phyloP scores from a whole-genome alignment of 2,329 filamentous ascomycete species.

The Trichoderma pleuroti region DNA sequence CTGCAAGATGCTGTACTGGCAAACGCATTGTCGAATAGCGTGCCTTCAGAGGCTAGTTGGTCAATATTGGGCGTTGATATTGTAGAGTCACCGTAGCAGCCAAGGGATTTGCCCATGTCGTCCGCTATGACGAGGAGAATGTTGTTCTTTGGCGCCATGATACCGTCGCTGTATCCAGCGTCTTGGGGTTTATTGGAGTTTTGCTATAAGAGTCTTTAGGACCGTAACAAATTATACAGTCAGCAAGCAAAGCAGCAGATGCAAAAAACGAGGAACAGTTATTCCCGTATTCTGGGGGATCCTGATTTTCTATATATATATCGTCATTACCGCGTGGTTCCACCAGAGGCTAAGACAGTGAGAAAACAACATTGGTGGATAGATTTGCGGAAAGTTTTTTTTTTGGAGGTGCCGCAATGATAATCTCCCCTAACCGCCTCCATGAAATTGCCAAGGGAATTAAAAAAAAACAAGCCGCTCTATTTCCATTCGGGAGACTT shows the following conservation, averaged over 20 bases:
- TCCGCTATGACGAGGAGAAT: constrained; percentile 4
- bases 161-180: background rate
- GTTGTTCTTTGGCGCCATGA: constrained; percentile 3
- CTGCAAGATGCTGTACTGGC: constrained; percentile 10
- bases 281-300: background rate
- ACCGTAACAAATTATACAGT: background rate
- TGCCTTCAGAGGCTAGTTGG: background rate
- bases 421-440: background rate
- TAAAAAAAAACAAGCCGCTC: background rate
- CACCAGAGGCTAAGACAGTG: background rate
- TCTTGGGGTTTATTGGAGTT: background rate
- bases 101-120: constrained; percentile 10
- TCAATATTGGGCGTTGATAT: constrained; percentile 11
- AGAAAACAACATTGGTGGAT: background rate
- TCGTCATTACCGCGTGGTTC: background rate
- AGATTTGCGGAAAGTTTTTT: constrained; percentile 14
- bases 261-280: background rate
- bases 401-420: background rate
- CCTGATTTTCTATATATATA: background rate
- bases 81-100: background rate
- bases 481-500: background rate
- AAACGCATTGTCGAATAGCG: background rate
- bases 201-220: background rate
- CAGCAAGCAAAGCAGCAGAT: background rate
- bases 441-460: background rate